A percentile compares a stretch with the other conserved stretches of the same genome.
phyloP scores from a whole-genome alignment of 164 flowering plant species.

The Buxus sempervirens region DNA sequence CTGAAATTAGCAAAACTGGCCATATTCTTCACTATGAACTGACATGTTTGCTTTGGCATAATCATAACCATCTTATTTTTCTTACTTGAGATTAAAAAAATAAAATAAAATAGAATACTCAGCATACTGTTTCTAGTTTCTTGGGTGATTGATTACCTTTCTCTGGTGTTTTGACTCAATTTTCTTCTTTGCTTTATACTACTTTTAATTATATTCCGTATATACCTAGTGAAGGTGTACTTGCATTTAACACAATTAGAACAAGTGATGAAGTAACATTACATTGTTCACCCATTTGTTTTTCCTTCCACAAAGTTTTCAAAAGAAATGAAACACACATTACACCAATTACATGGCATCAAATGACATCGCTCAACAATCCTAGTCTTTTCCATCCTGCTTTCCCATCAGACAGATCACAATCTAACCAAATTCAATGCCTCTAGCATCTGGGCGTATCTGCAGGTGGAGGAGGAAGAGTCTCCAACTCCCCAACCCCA shows the following conservation, averaged over 20 bases:
- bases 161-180: too few species aligned
- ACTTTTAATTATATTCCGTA: too few species aligned
- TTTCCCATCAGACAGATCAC: too few species aligned
- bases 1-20: too few species aligned
- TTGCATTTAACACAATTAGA: not conserved
- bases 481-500: constrained; percentile 45
- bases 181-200: too few species aligned
- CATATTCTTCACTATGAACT: too few species aligned
- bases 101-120: too few species aligned
- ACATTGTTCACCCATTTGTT: constrained; percentile 10
- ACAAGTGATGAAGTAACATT: not conserved
- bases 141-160: too few species aligned
- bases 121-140: too few species aligned
- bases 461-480: constrained; percentile 65
- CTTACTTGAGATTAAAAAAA: too few species aligned
- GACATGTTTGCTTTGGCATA: too few species aligned
- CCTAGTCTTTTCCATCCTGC: not conserved
- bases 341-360: constrained; percentile 19
- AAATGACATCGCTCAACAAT: constrained; percentile 20
- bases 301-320: constrained; percentile 12
- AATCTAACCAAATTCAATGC: constrained; percentile 4
- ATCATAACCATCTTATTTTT: too few species aligned
- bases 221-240: not conserved
- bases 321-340: constrained; percentile 14
- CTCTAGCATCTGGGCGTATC: constrained; percentile 54